Percentiles rank a stretch among this genome's conserved stretches.
Conservation (phyloP, 2,329 filamentous ascomycete species). For the Talaromyces sp. region DNA sequence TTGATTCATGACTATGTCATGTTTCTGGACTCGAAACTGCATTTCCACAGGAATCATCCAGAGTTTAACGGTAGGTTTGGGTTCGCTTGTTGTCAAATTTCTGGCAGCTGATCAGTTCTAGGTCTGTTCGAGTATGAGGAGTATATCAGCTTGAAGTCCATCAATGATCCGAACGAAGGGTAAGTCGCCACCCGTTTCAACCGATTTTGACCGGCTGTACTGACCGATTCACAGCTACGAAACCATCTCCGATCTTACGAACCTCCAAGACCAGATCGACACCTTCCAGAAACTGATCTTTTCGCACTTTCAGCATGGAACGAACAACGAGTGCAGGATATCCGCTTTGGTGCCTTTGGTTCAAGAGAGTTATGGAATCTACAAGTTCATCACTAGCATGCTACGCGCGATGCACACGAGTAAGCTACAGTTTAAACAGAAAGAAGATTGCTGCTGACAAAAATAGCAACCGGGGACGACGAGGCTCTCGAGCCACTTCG, state of each 20-base stretch:
- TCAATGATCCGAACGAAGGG: conserved; percentile 97
- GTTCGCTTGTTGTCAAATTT: neutral
- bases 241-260: conserved; percentile 95
- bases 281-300: conserved; percentile 98
- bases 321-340: conserved; percentile 95
- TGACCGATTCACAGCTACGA: conserved; percentile 55
- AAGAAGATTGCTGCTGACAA: conserved; percentile 11
- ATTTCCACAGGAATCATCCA: conserved; percentile 93
- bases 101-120: conserved; percentile 22
- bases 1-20: conserved; percentile 96
- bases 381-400: conserved; percentile 99
- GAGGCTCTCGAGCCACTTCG: conserved; percentile 86
- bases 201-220: conserved; percentile 2
- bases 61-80: conserved; percentile 77
- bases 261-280: conserved; percentile 95
- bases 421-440: conserved; percentile 41
- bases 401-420: conserved; percentile 93
- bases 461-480: conserved; percentile 77
- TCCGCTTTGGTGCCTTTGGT: conserved; percentile 89
- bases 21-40: conserved; percentile 87
- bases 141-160: conserved; percentile 95
- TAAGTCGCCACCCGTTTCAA: conserved; percentile 36
- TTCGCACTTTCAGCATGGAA: conserved; percentile 84
- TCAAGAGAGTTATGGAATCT: conserved; percentile 97
- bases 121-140: conserved; percentile 96